Evolutionary conservation across 1,284 basidiomycete species (phyloP).

Genomic region (Melampsora larici-populina): DNA sequence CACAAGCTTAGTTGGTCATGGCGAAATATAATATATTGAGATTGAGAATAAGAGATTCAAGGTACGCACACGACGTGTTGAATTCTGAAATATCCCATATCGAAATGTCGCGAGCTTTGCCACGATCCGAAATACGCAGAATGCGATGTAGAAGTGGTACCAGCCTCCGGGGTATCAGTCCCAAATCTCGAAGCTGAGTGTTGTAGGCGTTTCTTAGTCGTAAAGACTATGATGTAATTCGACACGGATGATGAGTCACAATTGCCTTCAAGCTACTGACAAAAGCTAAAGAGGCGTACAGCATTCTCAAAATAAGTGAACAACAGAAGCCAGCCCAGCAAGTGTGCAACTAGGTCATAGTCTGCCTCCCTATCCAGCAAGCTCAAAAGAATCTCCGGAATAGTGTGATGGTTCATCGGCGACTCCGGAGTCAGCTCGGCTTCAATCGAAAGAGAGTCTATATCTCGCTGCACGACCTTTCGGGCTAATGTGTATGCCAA

Average conservation of each 20-base stretch:
- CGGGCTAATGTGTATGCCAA: constrained; percentile 68
- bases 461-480: constrained; percentile 65
- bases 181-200: constrained; percentile 72
- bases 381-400: constrained; percentile 67
- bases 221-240: constrained; percentile 62
- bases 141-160: constrained; percentile 72
- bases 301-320: constrained; percentile 83
- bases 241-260: not conserved
- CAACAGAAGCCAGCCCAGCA: constrained; percentile 73
- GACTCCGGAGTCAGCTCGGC: constrained; percentile 68
- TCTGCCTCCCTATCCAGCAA: constrained; percentile 61
- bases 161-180: constrained; percentile 65
- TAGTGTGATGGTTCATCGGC: constrained; percentile 54
- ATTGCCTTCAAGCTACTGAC: no score
- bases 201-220: constrained; percentile 77
- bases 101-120: constrained; percentile 69
- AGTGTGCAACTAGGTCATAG: constrained; percentile 56
- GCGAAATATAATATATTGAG: not conserved
- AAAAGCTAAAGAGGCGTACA: constrained; percentile 58
- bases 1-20: constrained; percentile 58
- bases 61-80: constrained; percentile 68
- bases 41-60: not conserved
- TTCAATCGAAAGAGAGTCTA: constrained; percentile 77
- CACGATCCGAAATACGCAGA: constrained; percentile 64
- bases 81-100: constrained; percentile 83